phyloP scores from a whole-genome alignment of 176 grass and related monocot genomes.

The maize (Zea mays) region Zm-B73-REFERENCE-NAM-5.0 NC_050096.1:220716001-220716500 shows the following conservation, averaged over 20 bases:
- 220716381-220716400: not conserved
- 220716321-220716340: not conserved
- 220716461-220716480: slow-evolving; percentile 71
- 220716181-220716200: not conserved
- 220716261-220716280: not conserved
- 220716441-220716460: slow-evolving; percentile 90
- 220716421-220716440: not conserved
- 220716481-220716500: slow-evolving; percentile 88
- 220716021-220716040: slow-evolving; percentile 50
- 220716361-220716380: not conserved
- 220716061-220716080: slow-evolving; percentile 19
- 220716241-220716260: not conserved
- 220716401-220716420: not conserved
- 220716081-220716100: not conserved
- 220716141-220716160: not conserved
- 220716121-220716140: slow-evolving; percentile 22
- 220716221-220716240: not conserved
- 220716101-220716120: not conserved
- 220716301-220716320: not conserved
- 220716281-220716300: not conserved
- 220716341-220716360: not conserved
- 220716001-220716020: too few relatives aligned
- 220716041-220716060: slow-evolving; percentile 32
- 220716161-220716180: not conserved
- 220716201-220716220: not conserved